Percentiles rank a stretch among this genome's conserved stretches.
phyloP scores from a whole-genome alignment of 176 grass and related monocot species.

The Cymbopogon citratus region DNA sequence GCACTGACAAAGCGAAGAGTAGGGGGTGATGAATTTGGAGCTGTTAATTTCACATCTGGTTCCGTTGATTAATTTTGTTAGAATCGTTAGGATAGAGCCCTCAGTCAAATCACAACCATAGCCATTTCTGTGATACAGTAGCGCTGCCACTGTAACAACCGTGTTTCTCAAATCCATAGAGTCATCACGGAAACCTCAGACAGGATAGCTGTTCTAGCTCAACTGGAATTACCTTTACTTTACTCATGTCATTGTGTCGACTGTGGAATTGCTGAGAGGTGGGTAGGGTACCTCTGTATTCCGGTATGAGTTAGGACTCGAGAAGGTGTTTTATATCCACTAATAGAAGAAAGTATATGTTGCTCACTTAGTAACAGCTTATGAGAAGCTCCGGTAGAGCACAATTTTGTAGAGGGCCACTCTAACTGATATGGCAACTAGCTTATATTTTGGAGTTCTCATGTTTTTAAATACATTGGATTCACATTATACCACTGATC shows the following conservation, averaged over 20 bases:
- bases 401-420: not conserved
- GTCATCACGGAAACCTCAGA: not conserved
- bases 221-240: not conserved
- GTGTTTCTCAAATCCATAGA: not conserved
- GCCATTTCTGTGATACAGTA: not conserved
- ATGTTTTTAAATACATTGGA: not conserved
- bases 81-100: not conserved
- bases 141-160: not conserved
- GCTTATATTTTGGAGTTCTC: not conserved
- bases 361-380: not conserved
- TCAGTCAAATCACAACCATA: not conserved
- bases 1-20: not conserved
- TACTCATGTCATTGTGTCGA: not conserved
- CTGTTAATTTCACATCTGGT: not conserved
- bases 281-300: not conserved
- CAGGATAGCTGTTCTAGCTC: not conserved
- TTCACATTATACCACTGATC: not conserved
- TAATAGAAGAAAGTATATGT: not conserved
- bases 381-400: not conserved
- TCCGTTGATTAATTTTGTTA: not conserved
- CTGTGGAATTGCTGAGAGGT: not conserved
- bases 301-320: not conserved
- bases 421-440: not conserved
- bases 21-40: not conserved
- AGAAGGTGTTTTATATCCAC: not conserved